Evolutionary conservation across 2,329 filamentous ascomycete species (phyloP), one percentile per base, ranked within the genome.

Genomic region (Verticillium albo-atrum): DNA sequence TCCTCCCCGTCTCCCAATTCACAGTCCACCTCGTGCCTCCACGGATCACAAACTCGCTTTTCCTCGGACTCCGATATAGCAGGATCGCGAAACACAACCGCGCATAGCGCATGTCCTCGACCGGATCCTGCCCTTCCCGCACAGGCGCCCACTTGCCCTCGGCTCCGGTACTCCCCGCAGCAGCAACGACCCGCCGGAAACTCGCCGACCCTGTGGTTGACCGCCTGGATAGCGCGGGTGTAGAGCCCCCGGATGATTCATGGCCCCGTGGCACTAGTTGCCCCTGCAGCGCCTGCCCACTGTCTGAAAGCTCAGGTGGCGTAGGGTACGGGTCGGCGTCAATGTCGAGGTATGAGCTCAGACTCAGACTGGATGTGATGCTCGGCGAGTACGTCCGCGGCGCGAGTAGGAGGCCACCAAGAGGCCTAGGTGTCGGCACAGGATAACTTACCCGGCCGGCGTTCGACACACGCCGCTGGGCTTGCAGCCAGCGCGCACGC

Each of bases 41-140:
- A 69, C 75, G 76, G 66, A 86, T 79, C 59, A 86, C 78, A 64
- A 82, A 82, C 66, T 84, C 82, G 61, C 78, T 82, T 68, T 86
- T 85, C 57, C 83, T 75, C 26, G 84, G 84, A 60, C 79, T 82
- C 59, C 80, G 76, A 68, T 82, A 83, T 26, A 84, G 74, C 10
- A 86, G 72, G 55, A 84, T 81, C n/a, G 80, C 79, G 69, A 85
- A 85, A 71, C 83, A 86, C 10, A 84, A 75, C 69, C 82, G 84
- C 56, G 83, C 83, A 61, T 86, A 86, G 28, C 85, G 72, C 71
- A 84, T 76, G 65, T 86, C 83, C 70, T 86, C 55, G n/a, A 14
- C 42, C 20, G 42, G 42, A 25, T 50, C 42, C 42, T 20, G 10
- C 42, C 17, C 14, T 14, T 51, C 55, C 5, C 20, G 37, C 17